Evolutionary conservation across 345 rosid genomes (phyloP), one percentile per base, ranked within the genome.

Genomic region (Atalantia buxifolia): DNA sequence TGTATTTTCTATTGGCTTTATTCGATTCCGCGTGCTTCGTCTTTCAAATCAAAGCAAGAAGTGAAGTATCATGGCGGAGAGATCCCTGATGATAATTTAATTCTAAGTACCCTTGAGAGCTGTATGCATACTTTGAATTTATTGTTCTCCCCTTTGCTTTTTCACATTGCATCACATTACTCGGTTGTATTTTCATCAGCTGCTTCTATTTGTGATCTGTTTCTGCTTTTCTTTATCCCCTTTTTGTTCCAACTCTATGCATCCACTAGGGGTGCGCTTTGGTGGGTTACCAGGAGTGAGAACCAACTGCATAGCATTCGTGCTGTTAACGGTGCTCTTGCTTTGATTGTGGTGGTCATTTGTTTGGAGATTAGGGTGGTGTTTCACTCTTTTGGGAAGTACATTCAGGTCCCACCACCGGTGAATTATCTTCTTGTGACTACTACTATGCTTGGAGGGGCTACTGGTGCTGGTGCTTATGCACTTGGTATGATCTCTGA

Each of bases 1-100:
- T 93, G 98, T 76, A 82, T 93, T n/a, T 97, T 97, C 90, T 97
- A 94, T 80, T 97, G 98, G 99, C 72, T 94, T 35, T 97, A 89
- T 74, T 90, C 89, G 5, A 87, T 94, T 72, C 99, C 98, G 9
- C 86, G 96, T 28, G 83, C 85, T 82, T 97, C 99, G n/a, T 94
- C 97, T 9, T 97, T 90, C 67, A 97, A 92, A 82, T 78, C 93
- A 48, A 92, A 90, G 83, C 92, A 89, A 79, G 98, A 94, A 59
- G 88, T 71, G 12, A 97, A 92, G 85, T 94, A 88, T 76, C 98
- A 93, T n/a, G 98, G 98, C 22, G 98, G 98, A 64, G 94, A 97
- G 82, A 78, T 92, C 68, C 98, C 99, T 36, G 94, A 94, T 71
- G 99, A 94, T 76, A 90, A 76, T 82, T 88, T 89, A 59, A 90